Conservation (phyloP, 352 stramenopile genomes). For the Phytophthora citrophthora region DNA sequence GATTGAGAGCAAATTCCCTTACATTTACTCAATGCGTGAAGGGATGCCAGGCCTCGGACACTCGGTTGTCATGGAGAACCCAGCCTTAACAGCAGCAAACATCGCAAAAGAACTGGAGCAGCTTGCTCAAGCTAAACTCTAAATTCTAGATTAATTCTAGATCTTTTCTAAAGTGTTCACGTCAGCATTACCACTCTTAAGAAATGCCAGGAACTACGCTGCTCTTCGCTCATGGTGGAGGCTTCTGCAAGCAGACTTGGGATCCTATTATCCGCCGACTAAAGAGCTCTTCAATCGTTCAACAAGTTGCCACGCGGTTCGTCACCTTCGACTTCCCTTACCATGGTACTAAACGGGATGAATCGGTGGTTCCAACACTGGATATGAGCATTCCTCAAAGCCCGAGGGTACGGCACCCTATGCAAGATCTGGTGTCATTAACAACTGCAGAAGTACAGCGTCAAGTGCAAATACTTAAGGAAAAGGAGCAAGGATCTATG, state of each 20-base stretch:
- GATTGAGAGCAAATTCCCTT: constrained; percentile 35
- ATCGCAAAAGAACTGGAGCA: constrained; percentile 40
- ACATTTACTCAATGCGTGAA: constrained; percentile 44
- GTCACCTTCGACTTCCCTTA: constrained; percentile 47
- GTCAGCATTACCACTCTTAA: background rate
- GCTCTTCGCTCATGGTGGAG: constrained; percentile 51
- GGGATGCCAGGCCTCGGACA: constrained; percentile 44
- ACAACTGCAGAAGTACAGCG: constrained; percentile 31
- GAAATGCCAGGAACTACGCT: constrained; percentile 23
- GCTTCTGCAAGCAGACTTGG: constrained; percentile 57
- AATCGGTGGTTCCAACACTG: constrained; percentile 28
- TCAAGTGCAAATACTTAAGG: constrained; percentile 24
- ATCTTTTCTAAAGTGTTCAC: constrained; percentile 6
- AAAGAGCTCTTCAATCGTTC: constrained; percentile 27
- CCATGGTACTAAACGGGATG: constrained; percentile 45
- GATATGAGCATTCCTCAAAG: constrained; percentile 13
- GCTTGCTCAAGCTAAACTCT: constrained; percentile 18
- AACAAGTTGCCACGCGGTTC: constrained; percentile 29
- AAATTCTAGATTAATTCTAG: background rate
- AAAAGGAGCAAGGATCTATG: background rate
- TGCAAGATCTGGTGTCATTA: constrained; percentile 23
- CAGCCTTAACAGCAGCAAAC: constrained; percentile 30
- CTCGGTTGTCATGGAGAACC: constrained; percentile 52
- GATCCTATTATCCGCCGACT: constrained; percentile 46
- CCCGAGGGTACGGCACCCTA: constrained; percentile 38